These are phyloP conservation scores for Orychophragmus violaceus DNA, from an alignment of 345 rosid species.

Conservation along the genomic window DNA sequence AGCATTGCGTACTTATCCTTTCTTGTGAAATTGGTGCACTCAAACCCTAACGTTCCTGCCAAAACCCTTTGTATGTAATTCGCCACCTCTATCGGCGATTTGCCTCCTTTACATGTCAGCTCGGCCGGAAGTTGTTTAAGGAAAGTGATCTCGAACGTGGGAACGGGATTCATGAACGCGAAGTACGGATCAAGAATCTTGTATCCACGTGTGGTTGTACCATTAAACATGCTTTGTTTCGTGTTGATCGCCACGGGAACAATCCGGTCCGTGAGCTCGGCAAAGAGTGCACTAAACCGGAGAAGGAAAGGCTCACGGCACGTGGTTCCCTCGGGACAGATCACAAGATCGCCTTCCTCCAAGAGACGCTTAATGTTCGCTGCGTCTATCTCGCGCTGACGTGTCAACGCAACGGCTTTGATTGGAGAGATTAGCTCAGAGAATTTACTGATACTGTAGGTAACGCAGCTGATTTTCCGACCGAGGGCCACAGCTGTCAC, in stretches of 20 bases:
- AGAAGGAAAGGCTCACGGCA: constrained; percentile 87
- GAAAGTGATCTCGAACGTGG: constrained; percentile 87
- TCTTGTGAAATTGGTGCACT: constrained; percentile 84
- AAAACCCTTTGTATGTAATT: constrained; percentile 84
- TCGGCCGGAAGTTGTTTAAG: constrained; percentile 71
- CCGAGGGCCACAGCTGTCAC: constrained; percentile 78
- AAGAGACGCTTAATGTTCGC: constrained; percentile 62
- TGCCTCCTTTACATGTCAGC: constrained; percentile 73
- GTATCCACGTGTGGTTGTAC: constrained; percentile 76
- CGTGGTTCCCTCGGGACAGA: constrained; percentile 96
- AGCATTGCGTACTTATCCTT: constrained; percentile 85
- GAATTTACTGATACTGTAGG: constrained; percentile 91
- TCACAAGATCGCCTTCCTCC: constrained; percentile 83
- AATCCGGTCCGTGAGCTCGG: constrained; percentile 79
- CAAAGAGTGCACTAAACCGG: constrained; percentile 86
- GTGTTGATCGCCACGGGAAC: constrained; percentile 88
- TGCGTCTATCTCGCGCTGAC: constrained; percentile 80
- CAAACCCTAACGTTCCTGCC: constrained; percentile 80
- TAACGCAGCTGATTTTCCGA: constrained; percentile 88
- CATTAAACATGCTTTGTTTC: constrained; percentile 68
- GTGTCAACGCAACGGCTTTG: constrained; percentile 79
- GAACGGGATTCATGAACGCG: constrained; percentile 89
- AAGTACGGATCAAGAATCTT: constrained; percentile 85
- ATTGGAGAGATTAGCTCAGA: constrained; percentile 83
- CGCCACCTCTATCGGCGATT: constrained; percentile 84